phyloP scores from a whole-genome alignment of 495 filamentous ascomycete species.

The Hypoxylon lenormandii region DNA sequence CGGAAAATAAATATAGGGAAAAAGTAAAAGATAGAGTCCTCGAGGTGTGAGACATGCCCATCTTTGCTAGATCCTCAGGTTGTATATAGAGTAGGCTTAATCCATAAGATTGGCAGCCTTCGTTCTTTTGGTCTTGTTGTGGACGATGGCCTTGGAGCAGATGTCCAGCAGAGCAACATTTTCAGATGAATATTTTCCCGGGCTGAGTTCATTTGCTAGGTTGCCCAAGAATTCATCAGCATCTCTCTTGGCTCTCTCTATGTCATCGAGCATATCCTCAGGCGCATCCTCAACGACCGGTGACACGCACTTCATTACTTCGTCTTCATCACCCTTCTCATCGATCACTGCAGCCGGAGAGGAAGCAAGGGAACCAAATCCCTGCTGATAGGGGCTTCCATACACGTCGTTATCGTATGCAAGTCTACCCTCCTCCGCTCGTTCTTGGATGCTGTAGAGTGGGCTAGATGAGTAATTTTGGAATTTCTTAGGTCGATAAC shows the following conservation, averaged over 20 bases:
- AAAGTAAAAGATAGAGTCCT: no score
- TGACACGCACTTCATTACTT: background rate
- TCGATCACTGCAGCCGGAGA: no score
- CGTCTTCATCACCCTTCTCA: background rate
- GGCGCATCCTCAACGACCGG: no score
- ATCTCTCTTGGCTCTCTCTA: conserved; percentile 14
- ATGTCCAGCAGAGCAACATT: background rate
- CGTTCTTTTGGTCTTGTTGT: conserved; percentile 7
- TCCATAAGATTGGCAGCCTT: background rate
- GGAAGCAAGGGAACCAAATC: no score
- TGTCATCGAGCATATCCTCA: conserved; percentile 2
- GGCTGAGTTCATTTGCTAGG: background rate
- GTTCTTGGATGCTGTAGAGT: conserved; percentile 9
- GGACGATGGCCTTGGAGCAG: conserved; percentile 7
- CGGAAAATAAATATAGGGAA: no score
- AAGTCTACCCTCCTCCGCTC: conserved; percentile 40
- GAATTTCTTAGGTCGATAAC: no score
- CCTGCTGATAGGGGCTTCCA: background rate
- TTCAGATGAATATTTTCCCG: background rate
- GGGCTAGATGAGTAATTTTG: no score
- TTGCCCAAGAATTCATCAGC: conserved; percentile 9
- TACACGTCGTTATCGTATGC: conserved; percentile 38
- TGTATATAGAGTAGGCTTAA: no score
- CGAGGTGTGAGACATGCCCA: no score
- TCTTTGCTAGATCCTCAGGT: background rate